Base-by-base conservation (phyloP, 2,329 filamentous ascomycete genomes). In the Penicillium janthinellum region DNA sequence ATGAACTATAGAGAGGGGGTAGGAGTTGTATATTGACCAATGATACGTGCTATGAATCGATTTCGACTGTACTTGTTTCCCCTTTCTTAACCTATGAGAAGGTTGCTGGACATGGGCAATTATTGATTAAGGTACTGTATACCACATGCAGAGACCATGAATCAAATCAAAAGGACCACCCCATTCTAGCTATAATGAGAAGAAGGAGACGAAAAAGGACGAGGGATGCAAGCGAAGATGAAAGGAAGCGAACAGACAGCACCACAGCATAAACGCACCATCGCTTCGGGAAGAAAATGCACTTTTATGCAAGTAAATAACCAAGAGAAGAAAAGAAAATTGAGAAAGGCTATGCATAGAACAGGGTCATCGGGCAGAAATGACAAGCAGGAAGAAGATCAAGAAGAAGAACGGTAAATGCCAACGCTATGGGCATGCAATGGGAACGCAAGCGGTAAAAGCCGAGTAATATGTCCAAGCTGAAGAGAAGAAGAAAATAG, bases 41-140 rank as follows among this genome's bases (percentile, higher is more conserved):
- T 51, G 58, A 48, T 61, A 65, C 57, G 61, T 34, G 63, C 56
- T 64, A 61, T 59, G 63, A 63, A 64, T 61, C 54, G 48, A 65
- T 31, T 31, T 31, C 28, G 56, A 64, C 56, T 51, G 14, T 47
- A 28, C 42, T 42, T 5, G 2, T 3, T 11, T 42, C 28, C 11
- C 22, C 44, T 17, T 20, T 20, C 20, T 2, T 20, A 20, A 20
- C 20, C 20, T 2, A 20, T 20, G 20, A 20, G 20, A 20, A 22
- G 6, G 31, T 38, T 35, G 14, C 20, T 22, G 49, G 45, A 51
- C 49, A 50, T 37, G 31, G 25, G 51, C 51, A 25, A 57, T 51
- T 57, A 57, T 57, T 28, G 28, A 57, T 44, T 56, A 56, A 34
- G 45, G 44, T 31, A 31, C 25, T 47, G 38, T 44, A 57, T 51